Evolutionary conservation across 1,139 yeast species (phyloP), one percentile per base, ranked within the genome.

Genomic region (Wickerhamiella infanticola): DNA sequence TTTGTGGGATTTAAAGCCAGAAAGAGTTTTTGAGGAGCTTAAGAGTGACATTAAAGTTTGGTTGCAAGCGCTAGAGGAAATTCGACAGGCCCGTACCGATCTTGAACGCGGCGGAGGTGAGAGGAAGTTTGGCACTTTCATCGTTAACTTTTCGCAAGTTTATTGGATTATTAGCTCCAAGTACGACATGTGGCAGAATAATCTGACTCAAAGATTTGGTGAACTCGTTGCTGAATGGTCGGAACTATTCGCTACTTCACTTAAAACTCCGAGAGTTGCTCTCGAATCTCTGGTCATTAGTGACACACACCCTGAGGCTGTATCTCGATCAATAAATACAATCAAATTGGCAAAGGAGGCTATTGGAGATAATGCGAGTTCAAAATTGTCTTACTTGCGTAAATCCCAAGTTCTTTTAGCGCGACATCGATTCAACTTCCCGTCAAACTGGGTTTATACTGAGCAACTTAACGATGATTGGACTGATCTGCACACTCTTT

Each of bases 381-480:
- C 49, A 62, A 7, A 24, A 3, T 23, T 23, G 8, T 29, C 31
- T 5, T 13, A 23, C 8, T 63, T 67, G 49, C 54, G 61, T 37
- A 53, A 57, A 3, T 74, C 78, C 3, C 82, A 79, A 48, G 58
- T 57, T 1, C 51, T 70, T 1, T 61, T 81, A 11, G 51, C 64
- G 0, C 67, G 70, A 36, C 65, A 69, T 37, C 63, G 81, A 40
- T 71, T 65, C 53, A 67, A 67, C 38, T 71, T 76, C 46, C 74
- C 80, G 0, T 43, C 59, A 0, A 70, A 70, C 27, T 81, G 90
- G 84, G 52, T 79, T 1, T 74, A 66, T 56, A 66, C 68, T 40
- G 93, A 81, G 42, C 93, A 82, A 53, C 53, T 84, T 2, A 79
- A 75, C 27, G 69, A 66, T 47, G 75, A 74, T 45, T 59, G 72